Evolutionary conservation across 768 basidiomycete genomes (phyloP), one percentile per base, ranked within the genome.

Genomic region (Psilocybe subaeruginosa): DNA sequence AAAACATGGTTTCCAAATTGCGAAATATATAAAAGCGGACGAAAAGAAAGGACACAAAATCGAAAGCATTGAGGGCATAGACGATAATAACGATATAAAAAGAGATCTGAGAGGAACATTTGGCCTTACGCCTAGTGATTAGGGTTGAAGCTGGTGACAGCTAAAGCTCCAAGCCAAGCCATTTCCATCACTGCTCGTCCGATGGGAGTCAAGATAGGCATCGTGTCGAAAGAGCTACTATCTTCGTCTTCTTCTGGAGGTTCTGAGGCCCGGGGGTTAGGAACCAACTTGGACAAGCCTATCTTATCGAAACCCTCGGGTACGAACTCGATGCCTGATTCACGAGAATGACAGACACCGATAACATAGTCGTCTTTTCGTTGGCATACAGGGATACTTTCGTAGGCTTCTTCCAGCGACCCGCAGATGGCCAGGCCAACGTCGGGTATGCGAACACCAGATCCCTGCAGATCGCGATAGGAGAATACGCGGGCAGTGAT

Each of bases 261-360:
- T 50, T 68, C 68, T 31, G 59, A 30, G n/a, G 61, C 59, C n/a
- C 63, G 54, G 23, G 70, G 71, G 45, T 73, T 70, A 37, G 69
- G 72, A 2, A 76, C 69, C 27, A 72, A 71, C 4, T 75, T 75
- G 66, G 88, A 88, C 63, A 95, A 75, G 0, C 92, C 92, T 58
- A 96, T 80, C 71, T 87, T 85, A 64, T 86, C 81, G 56, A 95
- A 79, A 0, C 92, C 93, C 52, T 96, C 88, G 0, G 89, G 84
- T n/a, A 87, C 72, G 63, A 96, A 93, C 72, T 92, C 87, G 54
- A 96, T 83, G 3, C 92, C 92, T 0, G 77, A 73, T 31, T 87
- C 83, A 19, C 88, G 83, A 27, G 85, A 82, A 54, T 80, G 73
- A 64, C 89, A 92, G 1, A 83, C 73, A 9, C 87, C 89, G 47